Evolutionary conservation across 192 early-diverging fungal species (phyloP), one percentile per base, ranked within the genome.

Genomic region (Allomyces arbusculus): DNA sequence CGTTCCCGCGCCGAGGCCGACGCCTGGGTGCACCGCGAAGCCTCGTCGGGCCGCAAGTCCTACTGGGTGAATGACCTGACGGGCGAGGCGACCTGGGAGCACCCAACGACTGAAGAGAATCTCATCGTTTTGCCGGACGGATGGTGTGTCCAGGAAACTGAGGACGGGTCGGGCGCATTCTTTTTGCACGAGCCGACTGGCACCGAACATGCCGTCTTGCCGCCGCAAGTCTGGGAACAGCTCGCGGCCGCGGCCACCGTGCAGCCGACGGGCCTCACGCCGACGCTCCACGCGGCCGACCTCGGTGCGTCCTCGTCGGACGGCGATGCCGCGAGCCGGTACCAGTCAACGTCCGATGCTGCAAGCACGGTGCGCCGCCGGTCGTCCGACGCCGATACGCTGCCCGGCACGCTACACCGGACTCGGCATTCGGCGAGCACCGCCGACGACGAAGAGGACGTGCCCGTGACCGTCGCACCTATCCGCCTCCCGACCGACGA

Each of bases 131-230:
- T 78, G 64, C 74, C 77, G 1, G 70, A 74, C 20, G 72, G 72
- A 22, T 78, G 77, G 77, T 69, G 66, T 12, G 65, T 72, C 20
- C 74, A 78, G 65, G 80, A 84, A 63, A 74, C 71, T 63, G 74
- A 79, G 14, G 74, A 76, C 40, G 78, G 84, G 23, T 75, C 71
- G 28, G 76, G 76, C 44, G 77, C 76, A 20, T 71, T 83, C 16
- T 78, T 80, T 23, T 70, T 71, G 64, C 73, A 68, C 65, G 70
- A 71, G 43, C 63, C 66, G 44, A 72, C 77, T 25, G 66, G 73
- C 0, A 78, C 78, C 64, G 79, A 80, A 14, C 75, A 79, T 26
- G 82, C 75, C 65, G 78, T 80, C 11, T 73, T 77, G 28, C 84
- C 84, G 25, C 61, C 73, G 12, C 69, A 71, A 5, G 68, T 77